Percentiles rank a stretch among this genome's conserved stretches.
These are phyloP conservation scores for Calonectria crousiana DNA, from an alignment of 2,329 filamentous ascomycete genomes.

Conservation along the genomic window DNA sequence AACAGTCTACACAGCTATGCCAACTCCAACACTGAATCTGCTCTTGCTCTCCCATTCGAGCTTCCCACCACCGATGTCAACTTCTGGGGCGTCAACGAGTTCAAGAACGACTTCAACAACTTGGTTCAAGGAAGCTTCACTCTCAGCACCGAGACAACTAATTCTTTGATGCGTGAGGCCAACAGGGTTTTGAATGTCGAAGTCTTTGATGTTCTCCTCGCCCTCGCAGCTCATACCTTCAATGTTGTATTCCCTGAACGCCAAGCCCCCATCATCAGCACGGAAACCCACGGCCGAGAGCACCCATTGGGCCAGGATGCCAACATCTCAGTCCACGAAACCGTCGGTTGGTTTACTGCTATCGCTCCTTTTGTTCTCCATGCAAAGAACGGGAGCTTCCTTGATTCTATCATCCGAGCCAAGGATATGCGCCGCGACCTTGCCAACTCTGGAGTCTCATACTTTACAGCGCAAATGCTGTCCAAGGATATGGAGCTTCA, in stretches of 20 bases:
- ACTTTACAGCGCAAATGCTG: not conserved
- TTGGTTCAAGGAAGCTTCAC: not conserved
- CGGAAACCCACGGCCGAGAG: slow-evolving; percentile 53
- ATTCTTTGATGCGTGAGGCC: not conserved
- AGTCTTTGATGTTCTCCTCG: slow-evolving; percentile 39
- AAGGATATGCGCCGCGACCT: not conserved
- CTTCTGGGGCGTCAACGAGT: not conserved
- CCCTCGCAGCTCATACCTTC: slow-evolving; percentile 39
- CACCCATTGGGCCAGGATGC: not conserved
- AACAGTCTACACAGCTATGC: slow-evolving; percentile 51
- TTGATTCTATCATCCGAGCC: not conserved
- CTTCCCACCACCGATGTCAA: not conserved
- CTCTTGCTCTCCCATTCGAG: not conserved
- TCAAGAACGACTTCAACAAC: slow-evolving; percentile 1
- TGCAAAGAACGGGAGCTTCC: not conserved
- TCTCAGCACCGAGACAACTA: not conserved
- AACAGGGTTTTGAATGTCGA: not conserved
- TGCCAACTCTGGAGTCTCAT: not conserved
- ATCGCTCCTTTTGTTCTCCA: not conserved
- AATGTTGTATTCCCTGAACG: slow-evolving; percentile 34
- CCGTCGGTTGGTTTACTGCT: not conserved
- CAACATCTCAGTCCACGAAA: not conserved
- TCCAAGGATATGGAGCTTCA: not conserved
- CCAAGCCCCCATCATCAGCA: slow-evolving; percentile 44
- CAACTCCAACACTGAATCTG: not conserved